Base-by-base conservation (phyloP, 2,329 filamentous ascomycete genomes). In the Claviceps arundinis region DNA sequence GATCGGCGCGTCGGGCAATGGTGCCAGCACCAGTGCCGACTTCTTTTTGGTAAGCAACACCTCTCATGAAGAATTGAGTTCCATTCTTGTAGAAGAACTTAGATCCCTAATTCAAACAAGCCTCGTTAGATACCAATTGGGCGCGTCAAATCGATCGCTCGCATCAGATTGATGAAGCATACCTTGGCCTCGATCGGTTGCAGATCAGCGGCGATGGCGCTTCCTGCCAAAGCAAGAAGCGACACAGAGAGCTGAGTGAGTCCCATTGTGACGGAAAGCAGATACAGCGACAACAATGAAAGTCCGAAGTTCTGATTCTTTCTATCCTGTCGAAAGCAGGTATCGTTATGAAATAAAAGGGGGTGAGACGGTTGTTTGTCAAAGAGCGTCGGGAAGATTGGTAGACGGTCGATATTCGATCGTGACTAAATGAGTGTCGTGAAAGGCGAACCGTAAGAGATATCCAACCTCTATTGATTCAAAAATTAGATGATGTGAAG, bases 11-110 rank as follows among this genome's bases (percentile, higher is more conserved):
- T 51, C 67, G 68, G 40, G 71, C 55, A 55, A 54, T 73, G 51
- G 73, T 72, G 53, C 63, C 64, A 56, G 81, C 77, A 50, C 75
- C 77, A 50, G 78, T 73, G 57, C 74, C 74, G 58, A 75, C 75
- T 61, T 91, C 87, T 73, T 90, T 82, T 75, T 98, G 93, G 73
- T 98, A 98, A 59, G 93, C 93, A 61, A 98, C 77, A 73, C 93
- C 93, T 70, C 85, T 88, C 69, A 97, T 88, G 76, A 82, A 94
- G 72, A 78, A 78, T 62, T 78, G 73, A 17, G 75, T 78, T 57
- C 75, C 75, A 61, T 84, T 86, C 69, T 87, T 78, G 75, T 86
- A 90, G 77, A 94, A 96, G 77, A 96, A 91, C 71, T 93, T 90
- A 65, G 80, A 80, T 60, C 87, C 84, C 79, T 84, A 63, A 52